Base-by-base conservation (phyloP, 202 grass and related monocot genomes). In the Panicum hallii region DNA sequence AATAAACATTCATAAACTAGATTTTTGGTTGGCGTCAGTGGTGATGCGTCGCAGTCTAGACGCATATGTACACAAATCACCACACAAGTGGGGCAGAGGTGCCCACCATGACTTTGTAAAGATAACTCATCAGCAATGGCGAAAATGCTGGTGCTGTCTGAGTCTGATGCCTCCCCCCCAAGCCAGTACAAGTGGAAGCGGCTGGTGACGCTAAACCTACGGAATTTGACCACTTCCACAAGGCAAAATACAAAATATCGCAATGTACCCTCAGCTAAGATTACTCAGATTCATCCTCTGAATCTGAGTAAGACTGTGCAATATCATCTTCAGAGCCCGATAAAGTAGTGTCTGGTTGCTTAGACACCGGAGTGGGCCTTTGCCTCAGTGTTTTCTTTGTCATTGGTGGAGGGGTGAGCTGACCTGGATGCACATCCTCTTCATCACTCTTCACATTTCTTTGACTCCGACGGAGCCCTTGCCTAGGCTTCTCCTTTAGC, bases 311-410 rank as follows among this genome's bases (percentile, higher is more conserved):
- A 5, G 42, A 10, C 19, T 26, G 30, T 19, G 82, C 47, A 75
- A 7, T 45, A 56, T 86, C 86, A 70, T 92, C 83, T 79, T 89
- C 90, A 34, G 90, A 89, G 45, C 44, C 46, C 30, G 83, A 85
- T 22, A 83, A 17, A 63, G 53, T 9, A 63, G 3, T 38, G 12
- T 63, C 54, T 2, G 42, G 77, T 47, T 70, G 79, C 67, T 92
- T 89, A 55, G 90, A 88, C 61, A 86, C 61, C 8, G 74, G 72
- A 1, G 86, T 91, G 15, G 90, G 90, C 48, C 90, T 74, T 75
- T 91, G 90, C 79, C 81, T 89, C 38, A 82, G 57, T 14, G 86
- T 91, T 65, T 89, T 91, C 86, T 89, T 89, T 14, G 74, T 86
- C 82, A 86, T 85, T 61, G 85, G 79, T 79, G 67, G 79, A 72